phyloP scores from a whole-genome alignment of 1,139 yeast species.

The Yamadazyma membranifaciens region DNA sequence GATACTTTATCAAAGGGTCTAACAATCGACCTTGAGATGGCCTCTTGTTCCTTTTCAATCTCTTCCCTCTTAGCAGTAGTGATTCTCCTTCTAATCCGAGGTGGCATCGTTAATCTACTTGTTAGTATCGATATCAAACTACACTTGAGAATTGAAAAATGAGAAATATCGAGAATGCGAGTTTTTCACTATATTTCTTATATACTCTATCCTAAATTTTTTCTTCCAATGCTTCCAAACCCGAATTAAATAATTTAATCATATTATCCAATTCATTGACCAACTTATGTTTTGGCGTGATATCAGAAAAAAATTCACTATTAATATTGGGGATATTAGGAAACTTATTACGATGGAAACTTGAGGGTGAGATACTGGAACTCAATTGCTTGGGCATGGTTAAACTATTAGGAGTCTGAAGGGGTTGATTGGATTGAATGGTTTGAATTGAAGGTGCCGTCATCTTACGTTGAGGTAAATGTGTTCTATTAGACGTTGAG shows the following conservation, averaged over 20 bases:
- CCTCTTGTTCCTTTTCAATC: constrained; percentile 47
- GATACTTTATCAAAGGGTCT: constrained; percentile 69
- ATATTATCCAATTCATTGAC: constrained; percentile 39
- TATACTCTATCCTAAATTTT: constrained; percentile 16
- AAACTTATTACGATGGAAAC: constrained; percentile 19
- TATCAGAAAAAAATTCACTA: constrained; percentile 39
- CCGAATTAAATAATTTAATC: constrained; percentile 39
- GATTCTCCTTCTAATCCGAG: constrained; percentile 47
- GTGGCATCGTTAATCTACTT: constrained; percentile 16
- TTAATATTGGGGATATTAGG: constrained; percentile 40
- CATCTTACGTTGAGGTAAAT: constrained; percentile 13
- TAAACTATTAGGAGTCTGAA: constrained; percentile 10
- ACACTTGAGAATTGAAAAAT: neutral
- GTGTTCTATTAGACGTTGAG: constrained; percentile 7
- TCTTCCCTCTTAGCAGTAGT: constrained; percentile 48
- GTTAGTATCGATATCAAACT: neutral
- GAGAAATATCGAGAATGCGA: neutral
- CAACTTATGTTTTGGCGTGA: constrained; percentile 34
- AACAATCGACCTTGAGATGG: constrained; percentile 40
- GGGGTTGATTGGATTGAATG: constrained; percentile 6
- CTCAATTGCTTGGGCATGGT: constrained; percentile 16
- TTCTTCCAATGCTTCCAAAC: constrained; percentile 42
- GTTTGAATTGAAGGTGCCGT: constrained; percentile 12
- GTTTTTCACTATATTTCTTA: neutral
- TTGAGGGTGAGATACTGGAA: constrained; percentile 8